phyloP scores from a whole-genome alignment of 345 rosid genomes.

The Mallotus nudiflorus region DNA sequence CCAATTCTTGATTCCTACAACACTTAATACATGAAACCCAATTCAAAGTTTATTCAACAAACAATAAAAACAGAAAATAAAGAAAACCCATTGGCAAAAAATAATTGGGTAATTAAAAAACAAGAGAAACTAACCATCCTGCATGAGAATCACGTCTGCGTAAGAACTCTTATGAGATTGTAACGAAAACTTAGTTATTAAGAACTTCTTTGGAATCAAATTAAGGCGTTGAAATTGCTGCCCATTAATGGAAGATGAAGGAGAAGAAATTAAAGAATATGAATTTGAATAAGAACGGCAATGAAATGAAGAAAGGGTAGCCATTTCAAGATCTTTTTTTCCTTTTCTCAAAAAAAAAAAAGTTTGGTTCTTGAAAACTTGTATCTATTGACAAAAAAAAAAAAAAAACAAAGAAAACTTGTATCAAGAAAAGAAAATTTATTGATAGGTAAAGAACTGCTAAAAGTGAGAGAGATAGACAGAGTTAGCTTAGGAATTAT shows the following conservation, averaged over 20 bases:
- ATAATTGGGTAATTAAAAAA: background rate
- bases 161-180: constrained; percentile 37
- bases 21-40: background rate
- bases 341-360: background rate
- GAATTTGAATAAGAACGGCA: constrained; percentile 39
- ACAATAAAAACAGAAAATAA: background rate
- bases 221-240: constrained; percentile 32
- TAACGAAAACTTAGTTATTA: constrained; percentile 44
- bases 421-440: too few species aligned
- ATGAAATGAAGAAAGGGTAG: constrained; percentile 52
- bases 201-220: constrained; percentile 33
- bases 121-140: constrained; percentile 22
- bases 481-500: constrained; percentile 48
- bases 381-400: too few species aligned
- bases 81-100: background rate
- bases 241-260: constrained; percentile 30
- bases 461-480: constrained; percentile 1
- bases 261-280: constrained; percentile 21
- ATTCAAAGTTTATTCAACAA: background rate
- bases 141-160: constrained; percentile 45
- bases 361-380: too few species aligned
- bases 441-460: background rate
- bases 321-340: constrained; percentile 35
- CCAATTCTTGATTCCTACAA: background rate
- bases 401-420: too few species aligned